Percentiles rank a stretch among this genome's conserved stretches.
Evolutionary conservation across 2,329 filamentous ascomycete genomes (phyloP).

Genomic region (Sporothrix dimorphospora): DNA sequence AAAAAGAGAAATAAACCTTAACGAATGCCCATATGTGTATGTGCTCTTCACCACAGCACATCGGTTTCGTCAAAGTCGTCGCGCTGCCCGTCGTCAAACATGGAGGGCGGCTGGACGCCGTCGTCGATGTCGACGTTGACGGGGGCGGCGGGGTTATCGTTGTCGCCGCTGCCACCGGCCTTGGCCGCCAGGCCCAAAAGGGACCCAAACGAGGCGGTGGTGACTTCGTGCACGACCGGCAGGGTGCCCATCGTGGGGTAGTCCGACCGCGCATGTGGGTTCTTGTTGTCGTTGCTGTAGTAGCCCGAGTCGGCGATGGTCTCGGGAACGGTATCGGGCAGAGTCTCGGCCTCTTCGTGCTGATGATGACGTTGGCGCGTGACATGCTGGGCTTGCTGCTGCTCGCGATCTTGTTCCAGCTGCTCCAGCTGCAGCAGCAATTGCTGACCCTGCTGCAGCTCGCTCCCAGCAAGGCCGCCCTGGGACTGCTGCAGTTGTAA

Average conservation of each 20-base stretch:
- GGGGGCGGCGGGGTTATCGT: neutral
- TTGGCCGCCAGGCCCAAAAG: neutral
- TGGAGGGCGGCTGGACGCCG: conserved; percentile 2
- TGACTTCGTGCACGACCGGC: neutral
- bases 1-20: neutral
- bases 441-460: neutral
- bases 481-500: neutral
- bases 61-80: neutral
- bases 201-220: neutral
- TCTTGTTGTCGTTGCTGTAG: conserved; percentile 2
- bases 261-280: neutral
- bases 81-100: conserved; percentile 18
- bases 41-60: neutral
- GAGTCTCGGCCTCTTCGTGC: conserved; percentile 12
- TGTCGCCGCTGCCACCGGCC: neutral
- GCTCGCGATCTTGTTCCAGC: neutral
- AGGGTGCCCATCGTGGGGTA: neutral
- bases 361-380: neutral
- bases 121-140: neutral
- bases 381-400: neutral
- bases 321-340: neutral
- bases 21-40: neutral
- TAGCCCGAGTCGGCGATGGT: conserved; percentile 20
- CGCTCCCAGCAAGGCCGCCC: neutral
- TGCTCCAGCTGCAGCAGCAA: neutral